A percentile compares a stretch with the other conserved stretches of the same genome.
These are phyloP conservation scores for Tricladium varicosporioides DNA, from an alignment of 2,329 filamentous ascomycete genomes.

Conservation along the genomic window DNA sequence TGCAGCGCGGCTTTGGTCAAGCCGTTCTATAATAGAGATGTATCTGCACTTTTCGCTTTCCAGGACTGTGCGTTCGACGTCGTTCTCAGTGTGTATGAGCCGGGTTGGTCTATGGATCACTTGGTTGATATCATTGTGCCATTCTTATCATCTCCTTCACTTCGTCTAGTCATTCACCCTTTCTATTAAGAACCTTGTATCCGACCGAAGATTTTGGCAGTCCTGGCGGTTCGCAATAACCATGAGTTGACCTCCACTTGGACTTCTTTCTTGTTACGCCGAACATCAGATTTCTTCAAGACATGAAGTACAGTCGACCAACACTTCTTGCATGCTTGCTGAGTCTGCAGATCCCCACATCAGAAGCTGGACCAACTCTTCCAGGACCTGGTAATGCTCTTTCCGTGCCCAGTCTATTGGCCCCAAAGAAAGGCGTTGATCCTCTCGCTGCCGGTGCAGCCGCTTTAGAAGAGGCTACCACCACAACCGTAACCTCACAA, in stretches of 20 bases:
- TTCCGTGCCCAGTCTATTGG: background rate
- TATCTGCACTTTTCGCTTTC: conserved; percentile 20
- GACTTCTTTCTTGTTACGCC: conserved; percentile 11
- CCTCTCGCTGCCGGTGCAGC: background rate
- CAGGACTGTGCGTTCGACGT: conserved; percentile 21
- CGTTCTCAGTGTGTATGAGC: conserved; percentile 17
- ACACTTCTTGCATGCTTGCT: conserved; percentile 16
- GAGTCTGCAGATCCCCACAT: conserved; percentile 12
- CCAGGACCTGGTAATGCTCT: conserved; percentile 4
- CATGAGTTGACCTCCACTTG: conserved; percentile 25
- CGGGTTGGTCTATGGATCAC: conserved; percentile 27
- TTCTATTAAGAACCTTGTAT: conserved; percentile 7
- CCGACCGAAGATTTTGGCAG: conserved; percentile 13
- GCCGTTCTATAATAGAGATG: conserved; percentile 24
- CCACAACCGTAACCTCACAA: background rate
- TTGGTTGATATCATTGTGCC: conserved; percentile 16
- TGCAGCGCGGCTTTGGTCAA: conserved; percentile 24
- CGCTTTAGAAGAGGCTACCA: background rate
- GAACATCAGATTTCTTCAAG: conserved; percentile 8
- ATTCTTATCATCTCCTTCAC: conserved; percentile 14
- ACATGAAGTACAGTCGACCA: conserved; percentile 21
- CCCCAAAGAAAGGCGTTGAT: conserved; percentile 2
- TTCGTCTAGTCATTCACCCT: conserved; percentile 21
- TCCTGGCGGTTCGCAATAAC: conserved; percentile 14
- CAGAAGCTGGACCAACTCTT: background rate